Conservation (phyloP, 257 asterid genomes). For the Sherardia arvensis region DNA sequence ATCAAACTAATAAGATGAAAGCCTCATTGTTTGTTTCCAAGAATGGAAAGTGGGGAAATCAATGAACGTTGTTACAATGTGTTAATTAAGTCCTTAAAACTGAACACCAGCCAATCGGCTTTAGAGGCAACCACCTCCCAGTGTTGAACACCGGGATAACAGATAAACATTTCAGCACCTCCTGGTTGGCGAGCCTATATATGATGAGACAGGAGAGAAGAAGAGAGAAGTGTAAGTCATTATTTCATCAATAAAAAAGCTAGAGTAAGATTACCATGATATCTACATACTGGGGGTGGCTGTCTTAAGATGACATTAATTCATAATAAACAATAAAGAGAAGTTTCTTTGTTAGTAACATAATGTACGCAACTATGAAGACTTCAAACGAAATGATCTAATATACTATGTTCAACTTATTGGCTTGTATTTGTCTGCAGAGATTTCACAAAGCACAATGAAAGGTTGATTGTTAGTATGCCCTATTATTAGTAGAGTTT, state of each 20-base stretch:
- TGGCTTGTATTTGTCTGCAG: neutral
- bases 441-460: neutral
- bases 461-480: neutral
- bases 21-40: neutral
- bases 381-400: neutral
- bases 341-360: neutral
- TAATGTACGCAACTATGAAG: neutral
- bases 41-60: neutral
- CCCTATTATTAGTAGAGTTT: neutral
- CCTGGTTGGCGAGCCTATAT: constrained; percentile 85
- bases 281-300: neutral
- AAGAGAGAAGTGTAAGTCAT: neutral
- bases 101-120: constrained; percentile 89
- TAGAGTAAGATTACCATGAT: neutral
- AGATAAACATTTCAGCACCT: constrained; percentile 77
- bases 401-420: no score
- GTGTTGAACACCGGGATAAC: constrained; percentile 78
- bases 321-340: no score
- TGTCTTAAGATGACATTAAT: neutral
- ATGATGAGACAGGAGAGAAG: neutral
- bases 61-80: constrained; percentile 32
- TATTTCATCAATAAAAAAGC: neutral
- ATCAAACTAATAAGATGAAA: neutral
- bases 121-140: constrained; percentile 75
- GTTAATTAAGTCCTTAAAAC: constrained; percentile 59